phyloP scores from a whole-genome alignment of 305 asterid species.

The Ruellia speciosa region DNA sequence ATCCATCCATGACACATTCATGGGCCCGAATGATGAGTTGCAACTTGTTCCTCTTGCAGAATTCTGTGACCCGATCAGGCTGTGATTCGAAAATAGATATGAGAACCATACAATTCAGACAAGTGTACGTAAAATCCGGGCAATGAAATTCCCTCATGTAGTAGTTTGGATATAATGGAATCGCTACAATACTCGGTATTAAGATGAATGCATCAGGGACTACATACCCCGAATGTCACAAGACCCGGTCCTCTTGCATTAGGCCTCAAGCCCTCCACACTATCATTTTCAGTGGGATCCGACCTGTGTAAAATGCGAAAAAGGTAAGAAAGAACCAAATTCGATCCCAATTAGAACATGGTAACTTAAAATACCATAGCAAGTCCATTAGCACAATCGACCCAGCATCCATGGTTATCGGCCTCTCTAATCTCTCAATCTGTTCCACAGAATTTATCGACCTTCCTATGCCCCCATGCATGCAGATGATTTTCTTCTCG shows the following conservation, averaged over 20 bases:
- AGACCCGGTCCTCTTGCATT: constrained; percentile 99
- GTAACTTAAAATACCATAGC: constrained; percentile 55
- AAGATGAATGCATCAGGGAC: neutral
- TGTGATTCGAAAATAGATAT: constrained; percentile 27
- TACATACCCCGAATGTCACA: constrained; percentile 86
- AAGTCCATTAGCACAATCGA: constrained; percentile 92
- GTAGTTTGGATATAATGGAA: neutral
- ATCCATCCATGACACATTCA: constrained; percentile 98
- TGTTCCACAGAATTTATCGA: constrained; percentile 89
- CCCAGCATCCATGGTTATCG: constrained; percentile 99
- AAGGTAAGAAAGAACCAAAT: constrained; percentile 20
- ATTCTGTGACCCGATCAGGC: constrained; percentile 97
- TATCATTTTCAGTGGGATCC: constrained; percentile 96
- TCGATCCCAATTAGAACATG: constrained; percentile 10
- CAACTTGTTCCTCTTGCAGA: constrained; percentile 87
- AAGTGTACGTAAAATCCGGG: too few relatives aligned
- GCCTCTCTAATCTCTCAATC: constrained; percentile 96
- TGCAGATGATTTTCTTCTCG: constrained; percentile 96
- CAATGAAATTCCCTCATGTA: too few relatives aligned
- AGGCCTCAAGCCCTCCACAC: constrained; percentile 91
- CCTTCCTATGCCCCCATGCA: constrained; percentile 99
- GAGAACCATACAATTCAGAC: too few relatives aligned
- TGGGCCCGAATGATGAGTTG: constrained; percentile 92
- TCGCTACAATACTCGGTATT: too few relatives aligned
- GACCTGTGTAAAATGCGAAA: constrained; percentile 47